phyloP scores from a whole-genome alignment of 2,329 filamentous ascomycete species.

The Clonostachys chloroleuca region DNA sequence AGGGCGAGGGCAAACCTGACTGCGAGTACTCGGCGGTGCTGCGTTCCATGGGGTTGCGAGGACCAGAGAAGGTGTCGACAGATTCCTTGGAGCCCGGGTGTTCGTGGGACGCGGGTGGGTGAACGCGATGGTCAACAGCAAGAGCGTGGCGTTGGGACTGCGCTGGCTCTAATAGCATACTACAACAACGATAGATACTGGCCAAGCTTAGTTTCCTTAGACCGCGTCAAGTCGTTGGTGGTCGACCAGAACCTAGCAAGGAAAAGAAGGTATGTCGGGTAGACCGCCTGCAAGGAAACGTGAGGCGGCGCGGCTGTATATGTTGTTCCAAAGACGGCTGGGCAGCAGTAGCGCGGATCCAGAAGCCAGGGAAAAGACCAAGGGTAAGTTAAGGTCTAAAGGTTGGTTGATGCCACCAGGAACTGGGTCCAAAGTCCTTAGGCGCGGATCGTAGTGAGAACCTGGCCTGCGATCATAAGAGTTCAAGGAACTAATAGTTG shows the following conservation, averaged over 20 bases:
- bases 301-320: constrained; percentile 27
- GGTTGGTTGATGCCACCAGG: constrained; percentile 17
- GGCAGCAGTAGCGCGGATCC: constrained; percentile 23
- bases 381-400: constrained; percentile 15
- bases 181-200: background rate
- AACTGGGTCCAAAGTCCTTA: constrained; percentile 21
- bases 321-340: constrained; percentile 19
- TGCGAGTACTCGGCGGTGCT: constrained; percentile 74
- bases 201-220: constrained; percentile 12
- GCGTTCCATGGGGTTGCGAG: constrained; percentile 48
- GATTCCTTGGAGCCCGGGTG: constrained; percentile 15
- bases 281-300: constrained; percentile 18
- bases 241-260: constrained; percentile 13
- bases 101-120: background rate
- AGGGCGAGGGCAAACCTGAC: constrained; percentile 80
- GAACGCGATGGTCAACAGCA: constrained; percentile 15
- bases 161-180: too few species aligned
- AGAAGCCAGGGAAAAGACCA: constrained; percentile 12
- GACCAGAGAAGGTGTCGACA: constrained; percentile 14
- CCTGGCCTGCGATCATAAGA: constrained; percentile 18
- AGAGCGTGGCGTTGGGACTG: background rate
- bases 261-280: constrained; percentile 7
- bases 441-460: constrained; percentile 23
- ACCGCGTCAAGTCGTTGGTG: constrained; percentile 18
- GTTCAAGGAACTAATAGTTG: constrained; percentile 15